Evolutionary conservation across 441 rosid species (phyloP).

Genomic region (Dalechampia spathulata): DNA sequence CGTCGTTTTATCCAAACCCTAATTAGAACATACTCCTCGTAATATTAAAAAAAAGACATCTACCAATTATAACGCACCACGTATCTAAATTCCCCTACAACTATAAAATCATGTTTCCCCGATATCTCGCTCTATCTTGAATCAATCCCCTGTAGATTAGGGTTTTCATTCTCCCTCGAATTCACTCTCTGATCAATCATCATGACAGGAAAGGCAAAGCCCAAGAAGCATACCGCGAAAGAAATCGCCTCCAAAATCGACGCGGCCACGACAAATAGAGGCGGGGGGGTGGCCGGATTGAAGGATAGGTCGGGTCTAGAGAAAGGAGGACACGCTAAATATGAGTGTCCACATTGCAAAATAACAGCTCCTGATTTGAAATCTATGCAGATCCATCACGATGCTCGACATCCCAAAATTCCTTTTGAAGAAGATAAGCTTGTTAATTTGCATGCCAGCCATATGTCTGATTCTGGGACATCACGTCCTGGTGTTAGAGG

Average conservation of each 20-base stretch:
- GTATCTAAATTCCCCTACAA: neutral
- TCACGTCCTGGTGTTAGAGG: conserved; percentile 60
- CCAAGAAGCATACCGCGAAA: conserved; percentile 99
- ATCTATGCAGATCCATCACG: conserved; percentile 96
- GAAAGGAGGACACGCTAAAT: conserved; percentile 96
- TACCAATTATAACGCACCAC: neutral
- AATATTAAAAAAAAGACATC: neutral
- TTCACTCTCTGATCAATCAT: neutral
- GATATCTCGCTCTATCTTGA: too few species aligned
- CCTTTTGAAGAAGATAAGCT: conserved; percentile 63
- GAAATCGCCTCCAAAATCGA: conserved; percentile 74
- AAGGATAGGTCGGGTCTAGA: conserved; percentile 68
- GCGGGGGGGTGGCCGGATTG: conserved; percentile 87
- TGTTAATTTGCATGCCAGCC: conserved; percentile 45
- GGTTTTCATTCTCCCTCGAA: conserved; percentile 2
- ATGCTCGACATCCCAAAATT: conserved; percentile 80
- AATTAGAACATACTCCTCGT: too few species aligned
- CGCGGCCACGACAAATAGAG: conserved; percentile 81
- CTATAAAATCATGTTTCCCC: too few species aligned
- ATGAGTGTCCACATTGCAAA: conserved; percentile 93
- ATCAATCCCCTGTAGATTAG: too few species aligned
- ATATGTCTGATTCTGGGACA: conserved; percentile 20
- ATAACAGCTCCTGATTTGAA: conserved; percentile 69
- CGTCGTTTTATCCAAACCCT: too few species aligned
- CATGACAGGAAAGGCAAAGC: conserved; percentile 99